These are phyloP conservation scores for Chromera velia DNA, from an alignment of 73 alveolate species.

Conservation along the genomic window DNA sequence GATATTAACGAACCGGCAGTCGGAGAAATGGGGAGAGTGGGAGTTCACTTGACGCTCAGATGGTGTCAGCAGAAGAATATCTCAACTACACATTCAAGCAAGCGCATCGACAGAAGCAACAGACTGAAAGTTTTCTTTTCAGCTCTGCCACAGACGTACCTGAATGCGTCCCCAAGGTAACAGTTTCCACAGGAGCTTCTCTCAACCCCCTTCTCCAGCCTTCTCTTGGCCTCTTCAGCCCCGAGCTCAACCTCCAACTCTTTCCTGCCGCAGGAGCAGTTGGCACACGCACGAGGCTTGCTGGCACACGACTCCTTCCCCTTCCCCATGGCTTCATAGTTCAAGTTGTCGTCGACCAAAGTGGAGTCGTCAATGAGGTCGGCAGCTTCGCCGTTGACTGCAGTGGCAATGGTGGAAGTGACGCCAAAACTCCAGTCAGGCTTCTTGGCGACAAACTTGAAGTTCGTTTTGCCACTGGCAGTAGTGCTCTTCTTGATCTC, in stretches of 20 bases:
- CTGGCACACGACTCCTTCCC: not conserved
- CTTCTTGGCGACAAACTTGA: too few species aligned
- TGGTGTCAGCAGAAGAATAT: too few species aligned
- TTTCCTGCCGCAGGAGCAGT: slow-evolving; percentile 58
- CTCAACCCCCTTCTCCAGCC: slow-evolving; percentile 49
- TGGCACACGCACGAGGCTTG: slow-evolving; percentile 53
- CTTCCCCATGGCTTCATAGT: not conserved
- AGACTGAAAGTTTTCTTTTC: too few species aligned
- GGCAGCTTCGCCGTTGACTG: not conserved
- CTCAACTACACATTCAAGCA: too few species aligned
- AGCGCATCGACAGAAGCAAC: too few species aligned
- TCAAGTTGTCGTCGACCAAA: not conserved
- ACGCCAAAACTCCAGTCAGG: too few species aligned
- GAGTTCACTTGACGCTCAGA: too few species aligned
- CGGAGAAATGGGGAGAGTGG: too few species aligned
- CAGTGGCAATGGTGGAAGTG: not conserved
- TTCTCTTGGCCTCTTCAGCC: slow-evolving; percentile 46
- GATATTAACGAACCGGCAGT: too few species aligned
- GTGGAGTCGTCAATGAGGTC: not conserved
- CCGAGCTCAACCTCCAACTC: slow-evolving; percentile 25
- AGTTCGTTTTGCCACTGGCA: not conserved
- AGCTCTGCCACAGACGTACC: too few species aligned
- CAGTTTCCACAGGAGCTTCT: slow-evolving; percentile 55
- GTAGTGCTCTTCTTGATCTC: not conserved
- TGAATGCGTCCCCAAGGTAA: slow-evolving; percentile 61